phyloP scores from a whole-genome alignment of 2,329 filamentous ascomycete species.

The Fusarium denticulatum region DNA sequence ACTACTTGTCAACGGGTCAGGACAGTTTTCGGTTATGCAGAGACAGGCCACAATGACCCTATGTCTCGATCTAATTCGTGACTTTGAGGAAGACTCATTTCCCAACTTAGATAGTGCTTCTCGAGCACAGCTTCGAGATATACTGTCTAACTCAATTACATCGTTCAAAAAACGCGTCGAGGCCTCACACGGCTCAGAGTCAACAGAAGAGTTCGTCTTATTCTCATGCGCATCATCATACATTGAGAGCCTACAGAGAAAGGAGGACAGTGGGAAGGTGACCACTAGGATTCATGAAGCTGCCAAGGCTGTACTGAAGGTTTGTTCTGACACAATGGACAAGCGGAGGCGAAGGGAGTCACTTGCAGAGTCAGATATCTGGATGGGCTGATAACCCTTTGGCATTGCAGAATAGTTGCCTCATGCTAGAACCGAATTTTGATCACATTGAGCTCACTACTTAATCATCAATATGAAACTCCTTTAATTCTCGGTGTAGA shows the following conservation, averaged over 20 bases:
- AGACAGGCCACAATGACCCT: not conserved
- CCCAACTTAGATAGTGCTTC: not conserved
- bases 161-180: not conserved
- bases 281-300: rapidly evolving
- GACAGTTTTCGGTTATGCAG: not conserved
- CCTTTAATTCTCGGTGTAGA: not conserved
- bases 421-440: rapidly evolving
- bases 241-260: not conserved
- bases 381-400: not conserved
- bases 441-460: rapidly evolving
- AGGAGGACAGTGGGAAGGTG: rapidly evolving
- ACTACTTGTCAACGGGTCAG: not conserved
- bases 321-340: not conserved
- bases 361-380: not conserved
- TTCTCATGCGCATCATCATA: not conserved
- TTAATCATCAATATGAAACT: not conserved
- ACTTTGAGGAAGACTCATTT: not conserved
- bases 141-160: not conserved
- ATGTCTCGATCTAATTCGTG: not conserved
- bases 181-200: not conserved
- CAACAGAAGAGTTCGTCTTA: not conserved
- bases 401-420: rapidly evolving
- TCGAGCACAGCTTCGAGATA: not conserved
- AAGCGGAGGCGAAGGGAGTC: not conserved
- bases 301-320: not conserved